Evolutionary conservation across 140 eudicot species (phyloP), one percentile per base, ranked within the genome.

Genomic region (Flaveria floridana): DNA sequence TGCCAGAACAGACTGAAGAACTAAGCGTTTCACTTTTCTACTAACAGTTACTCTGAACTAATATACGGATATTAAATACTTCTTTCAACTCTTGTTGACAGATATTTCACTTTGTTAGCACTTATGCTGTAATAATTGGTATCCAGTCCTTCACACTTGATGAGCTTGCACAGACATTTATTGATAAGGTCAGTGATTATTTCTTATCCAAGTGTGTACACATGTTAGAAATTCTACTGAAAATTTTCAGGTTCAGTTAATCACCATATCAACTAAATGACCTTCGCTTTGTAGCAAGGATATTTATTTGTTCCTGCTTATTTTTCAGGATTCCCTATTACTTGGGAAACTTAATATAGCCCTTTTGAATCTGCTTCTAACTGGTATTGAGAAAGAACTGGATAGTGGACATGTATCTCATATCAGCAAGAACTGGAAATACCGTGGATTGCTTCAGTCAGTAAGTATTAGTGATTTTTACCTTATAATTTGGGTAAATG

Each of bases 71-170:
- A 75, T 44, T 64, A 18, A 76, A 73, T 65, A 30, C 21, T 74
- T 34, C 76, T 50, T 25, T 67, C 41, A 37, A 72, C 70, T 66
- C 76, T 76, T 68, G 16, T 72, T 50, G 58, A 79, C 91, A 94
- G 99, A 89, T 84, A 55, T 94, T 85, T 88, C 95, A 87, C 82
- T 94, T 94, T 64, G 76, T 94, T 57, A 85, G 85, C 83, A 90
- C 97, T 19, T 90, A 90, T 78, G 97, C 96, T 70, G 87, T 70
- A 77, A 79, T 81, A 56, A 73, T 90, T n/a, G 68, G 85, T 70
- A 75, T 84, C 52, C 50, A 74, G 68, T 82, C 99, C 52, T 88
- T 94, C 82, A 94, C 92, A 57, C 65, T 94, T 26, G 96, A 94
- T 76, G 99, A 90, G 82, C 86, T 94, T 78, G 89, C 90, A 2